Percentiles rank a stretch among this genome's conserved stretches.
phyloP scores from a whole-genome alignment of 75 land plant genomes.

The Adiantum capillusveneris region DNA sequence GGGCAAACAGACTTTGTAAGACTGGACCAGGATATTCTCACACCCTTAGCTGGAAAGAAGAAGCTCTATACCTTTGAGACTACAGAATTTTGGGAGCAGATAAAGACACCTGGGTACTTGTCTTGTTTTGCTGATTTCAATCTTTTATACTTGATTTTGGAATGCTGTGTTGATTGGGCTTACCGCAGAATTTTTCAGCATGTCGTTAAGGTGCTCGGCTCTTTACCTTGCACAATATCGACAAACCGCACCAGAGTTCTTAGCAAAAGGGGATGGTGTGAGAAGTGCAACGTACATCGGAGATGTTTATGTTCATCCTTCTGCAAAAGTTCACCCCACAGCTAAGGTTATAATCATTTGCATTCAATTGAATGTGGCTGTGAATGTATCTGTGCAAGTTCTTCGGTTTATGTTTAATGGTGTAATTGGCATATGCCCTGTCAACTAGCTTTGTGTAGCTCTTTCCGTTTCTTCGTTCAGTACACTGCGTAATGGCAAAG shows the following conservation, averaged over 20 bases:
- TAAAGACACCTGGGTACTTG: slow-evolving; percentile 83
- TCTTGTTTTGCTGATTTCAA: no score
- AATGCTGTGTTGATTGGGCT: no score
- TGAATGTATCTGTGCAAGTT: no score
- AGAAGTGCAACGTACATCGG: slow-evolving; percentile 62
- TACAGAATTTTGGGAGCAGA: slow-evolving; percentile 90
- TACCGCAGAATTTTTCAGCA: slow-evolving; percentile 33
- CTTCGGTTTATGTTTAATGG: no score
- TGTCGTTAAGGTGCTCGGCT: slow-evolving; percentile 86
- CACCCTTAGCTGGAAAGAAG: slow-evolving; percentile 94
- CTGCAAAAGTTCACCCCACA: slow-evolving; percentile 91
- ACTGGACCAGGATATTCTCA: slow-evolving; percentile 87
- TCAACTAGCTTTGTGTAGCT: no score
- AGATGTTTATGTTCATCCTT: slow-evolving; percentile 91
- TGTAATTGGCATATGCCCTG: no score
- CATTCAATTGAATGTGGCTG: no score
- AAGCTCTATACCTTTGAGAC: slow-evolving; percentile 84
- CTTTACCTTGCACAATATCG: slow-evolving; percentile 75
- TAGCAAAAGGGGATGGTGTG: slow-evolving; percentile 65
- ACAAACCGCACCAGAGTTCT: slow-evolving; percentile 61
- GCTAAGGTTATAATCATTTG: no score
- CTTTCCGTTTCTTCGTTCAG: no score
- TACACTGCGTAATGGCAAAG: no score
- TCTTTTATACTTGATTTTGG: no score
- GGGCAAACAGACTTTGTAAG: slow-evolving; percentile 69